A percentile compares a stretch with the other conserved stretches of the same genome.
phyloP scores from a whole-genome alignment of 2,329 filamentous ascomycete genomes.

The Venturia carpophila region DNA sequence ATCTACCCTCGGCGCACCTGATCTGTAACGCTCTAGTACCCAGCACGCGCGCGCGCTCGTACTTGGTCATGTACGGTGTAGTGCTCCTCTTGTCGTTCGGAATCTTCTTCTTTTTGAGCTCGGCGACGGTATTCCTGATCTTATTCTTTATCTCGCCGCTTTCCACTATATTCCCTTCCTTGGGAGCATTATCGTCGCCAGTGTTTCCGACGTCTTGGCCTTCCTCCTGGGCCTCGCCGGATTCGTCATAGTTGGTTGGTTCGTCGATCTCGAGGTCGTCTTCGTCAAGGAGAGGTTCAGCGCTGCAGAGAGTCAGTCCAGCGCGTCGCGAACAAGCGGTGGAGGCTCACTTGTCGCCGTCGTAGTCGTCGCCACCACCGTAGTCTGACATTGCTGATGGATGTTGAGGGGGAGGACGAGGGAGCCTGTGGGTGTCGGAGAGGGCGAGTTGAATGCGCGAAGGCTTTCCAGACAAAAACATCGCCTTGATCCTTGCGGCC shows the following conservation, averaged over 20 bases:
- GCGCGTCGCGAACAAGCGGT: background rate
- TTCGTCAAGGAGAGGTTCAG: constrained; percentile 26
- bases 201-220: constrained; percentile 27
- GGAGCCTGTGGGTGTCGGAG: background rate
- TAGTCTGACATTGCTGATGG: background rate
- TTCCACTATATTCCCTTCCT: constrained; percentile 13
- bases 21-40: constrained; percentile 93
- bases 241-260: constrained; percentile 59
- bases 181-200: constrained; percentile 24
- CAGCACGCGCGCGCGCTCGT: constrained; percentile 87
- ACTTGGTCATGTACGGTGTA: constrained; percentile 99
- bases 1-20: constrained; percentile 51
- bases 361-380: constrained; percentile 23
- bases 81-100: constrained; percentile 80
- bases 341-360: constrained; percentile 16
- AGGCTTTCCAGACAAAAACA: background rate
- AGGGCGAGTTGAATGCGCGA: background rate
- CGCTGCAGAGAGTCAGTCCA: constrained; percentile 16
- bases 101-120: constrained; percentile 73
- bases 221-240: constrained; percentile 47
- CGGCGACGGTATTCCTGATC: constrained; percentile 47
- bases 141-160: constrained; percentile 26
- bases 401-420: background rate
- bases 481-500: background rate
- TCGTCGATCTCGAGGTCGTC: constrained; percentile 58